Percentiles rank a stretch among this genome's conserved stretches.
Conservation (phyloP, 805 yeast genomes). For the Scheffersomyces lignosus region DNA sequence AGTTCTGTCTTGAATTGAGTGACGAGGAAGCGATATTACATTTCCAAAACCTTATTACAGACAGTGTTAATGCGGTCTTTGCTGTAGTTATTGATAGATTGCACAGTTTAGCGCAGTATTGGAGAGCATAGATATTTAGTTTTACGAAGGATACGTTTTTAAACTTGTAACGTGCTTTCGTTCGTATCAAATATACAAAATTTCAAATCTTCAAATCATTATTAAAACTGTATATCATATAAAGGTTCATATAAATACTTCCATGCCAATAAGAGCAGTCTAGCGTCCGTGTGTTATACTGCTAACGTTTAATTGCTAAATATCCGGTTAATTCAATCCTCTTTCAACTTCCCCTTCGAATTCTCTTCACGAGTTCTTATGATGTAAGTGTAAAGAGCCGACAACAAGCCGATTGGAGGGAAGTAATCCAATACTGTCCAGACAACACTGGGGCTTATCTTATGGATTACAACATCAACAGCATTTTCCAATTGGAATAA, state of each 20-base stretch:
- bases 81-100: conserved; percentile 95
- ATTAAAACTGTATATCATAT: too few species aligned
- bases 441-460: conserved; percentile 32
- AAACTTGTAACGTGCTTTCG: too few species aligned
- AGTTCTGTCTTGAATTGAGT: conserved; percentile 87
- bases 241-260: too few species aligned
- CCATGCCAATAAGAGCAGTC: too few species aligned
- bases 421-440: conserved; percentile 10
- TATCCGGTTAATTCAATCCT: background rate
- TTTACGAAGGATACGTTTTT: background rate
- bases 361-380: conserved; percentile 6
- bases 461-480: conserved; percentile 22
- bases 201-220: too few species aligned
- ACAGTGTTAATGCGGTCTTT: conserved; percentile 87
- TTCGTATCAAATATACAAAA: too few species aligned
- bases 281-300: too few species aligned
- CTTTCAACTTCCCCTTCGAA: conserved; percentile 4
- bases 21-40: conserved; percentile 96
- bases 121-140: conserved; percentile 66
- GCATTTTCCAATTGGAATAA: conserved; percentile 20
- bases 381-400: conserved; percentile 9
- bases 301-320: too few species aligned
- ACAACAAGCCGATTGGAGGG: conserved; percentile 14
- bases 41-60: conserved; percentile 91
- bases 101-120: conserved; percentile 95